Evolutionary conservation across 2,329 filamentous ascomycete genomes (phyloP).

Genomic region (Xylaria sp.): DNA sequence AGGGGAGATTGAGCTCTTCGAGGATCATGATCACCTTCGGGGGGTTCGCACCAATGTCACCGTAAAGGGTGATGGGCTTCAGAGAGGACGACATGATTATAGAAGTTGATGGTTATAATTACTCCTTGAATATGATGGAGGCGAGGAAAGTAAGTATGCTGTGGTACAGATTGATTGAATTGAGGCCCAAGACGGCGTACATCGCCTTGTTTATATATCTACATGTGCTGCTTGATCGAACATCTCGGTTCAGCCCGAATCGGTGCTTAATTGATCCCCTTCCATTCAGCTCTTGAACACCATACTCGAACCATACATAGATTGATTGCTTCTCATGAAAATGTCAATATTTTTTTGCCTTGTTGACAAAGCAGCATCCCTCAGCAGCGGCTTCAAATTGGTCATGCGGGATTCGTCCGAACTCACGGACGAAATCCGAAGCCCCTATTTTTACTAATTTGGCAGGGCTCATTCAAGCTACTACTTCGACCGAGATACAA

Average conservation of each 20-base stretch:
- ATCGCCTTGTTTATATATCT: slow-evolving; percentile 1
- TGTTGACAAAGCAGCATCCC: neutral
- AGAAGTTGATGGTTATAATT: neutral
- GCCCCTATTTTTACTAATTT: neutral
- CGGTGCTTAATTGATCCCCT: neutral
- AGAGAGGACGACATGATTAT: slow-evolving; percentile 15
- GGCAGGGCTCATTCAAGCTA: neutral
- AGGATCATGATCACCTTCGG: slow-evolving; percentile 31
- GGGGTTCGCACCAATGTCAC: slow-evolving; percentile 29
- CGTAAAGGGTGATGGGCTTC: slow-evolving; percentile 30
- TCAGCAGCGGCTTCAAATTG: neutral
- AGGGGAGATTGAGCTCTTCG: slow-evolving; percentile 30
- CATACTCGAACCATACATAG: neutral
- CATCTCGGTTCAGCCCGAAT: neutral
- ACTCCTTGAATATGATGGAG: neutral
- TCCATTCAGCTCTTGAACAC: neutral
- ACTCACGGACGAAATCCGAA: neutral
- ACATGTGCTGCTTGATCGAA: neutral
- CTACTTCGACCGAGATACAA: neutral
- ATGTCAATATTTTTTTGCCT: neutral
- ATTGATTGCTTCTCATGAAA: neutral
- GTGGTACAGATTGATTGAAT: neutral
- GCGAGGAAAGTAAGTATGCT: neutral
- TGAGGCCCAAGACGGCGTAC: neutral
- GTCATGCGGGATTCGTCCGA: neutral